Percentiles rank a stretch among this genome's conserved stretches.
phyloP scores from a whole-genome alignment of 306 rosid species.

The Adenanthera pavonina region DNA sequence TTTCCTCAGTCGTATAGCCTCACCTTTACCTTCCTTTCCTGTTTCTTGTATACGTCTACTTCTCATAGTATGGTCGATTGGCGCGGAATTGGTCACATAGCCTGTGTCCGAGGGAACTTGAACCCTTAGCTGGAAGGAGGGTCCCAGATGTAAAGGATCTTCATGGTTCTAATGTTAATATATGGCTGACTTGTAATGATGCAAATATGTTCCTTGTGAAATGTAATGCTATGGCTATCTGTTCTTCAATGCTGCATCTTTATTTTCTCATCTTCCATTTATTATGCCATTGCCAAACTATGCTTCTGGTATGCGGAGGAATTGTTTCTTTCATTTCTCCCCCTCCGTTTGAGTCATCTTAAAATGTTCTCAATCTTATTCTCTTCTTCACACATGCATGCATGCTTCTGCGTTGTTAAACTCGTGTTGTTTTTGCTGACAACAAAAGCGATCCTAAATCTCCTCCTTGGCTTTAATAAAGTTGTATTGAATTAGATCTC shows the following conservation, averaged over 20 bases:
- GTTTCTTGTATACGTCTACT: conserved; percentile 70
- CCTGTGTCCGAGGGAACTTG: conserved; percentile 62
- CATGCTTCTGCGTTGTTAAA: not conserved
- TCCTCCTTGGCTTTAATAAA: no score
- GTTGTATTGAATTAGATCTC: no score
- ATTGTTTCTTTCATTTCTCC: not conserved
- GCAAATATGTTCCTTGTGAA: conserved; percentile 52
- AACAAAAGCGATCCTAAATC: no score
- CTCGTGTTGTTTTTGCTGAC: no score
- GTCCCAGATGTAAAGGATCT: conserved; percentile 57
- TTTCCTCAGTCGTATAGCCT: conserved; percentile 41
- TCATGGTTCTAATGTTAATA: conserved; percentile 53
- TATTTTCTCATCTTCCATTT: conserved; percentile 1
- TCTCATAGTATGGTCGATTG: conserved; percentile 72
- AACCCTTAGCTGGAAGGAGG: conserved; percentile 67
- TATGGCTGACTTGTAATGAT: conserved; percentile 55
- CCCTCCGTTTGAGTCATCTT: not conserved
- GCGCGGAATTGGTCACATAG: conserved; percentile 61
- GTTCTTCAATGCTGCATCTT: conserved; percentile 41
- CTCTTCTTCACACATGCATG: not conserved
- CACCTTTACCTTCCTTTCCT: conserved; percentile 39
- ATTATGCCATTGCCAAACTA: not conserved
- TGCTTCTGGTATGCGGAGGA: not conserved
- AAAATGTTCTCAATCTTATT: not conserved
- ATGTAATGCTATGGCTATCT: conserved; percentile 53